Conservation (phyloP, 805 yeast species). For the Lachancea thermotolerans region DNA sequence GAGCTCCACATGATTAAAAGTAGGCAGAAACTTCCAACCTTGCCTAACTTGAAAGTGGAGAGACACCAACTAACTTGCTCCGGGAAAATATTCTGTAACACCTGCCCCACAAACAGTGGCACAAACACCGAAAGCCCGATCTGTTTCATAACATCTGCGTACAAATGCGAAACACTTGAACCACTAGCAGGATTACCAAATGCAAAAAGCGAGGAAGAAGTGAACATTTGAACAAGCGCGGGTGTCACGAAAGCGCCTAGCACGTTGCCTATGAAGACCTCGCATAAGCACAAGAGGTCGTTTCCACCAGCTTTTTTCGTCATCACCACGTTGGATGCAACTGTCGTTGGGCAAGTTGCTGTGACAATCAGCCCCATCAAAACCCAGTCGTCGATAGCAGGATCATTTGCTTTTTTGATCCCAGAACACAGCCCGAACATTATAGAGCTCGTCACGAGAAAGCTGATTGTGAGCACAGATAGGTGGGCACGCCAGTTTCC, state of each 20-base stretch:
- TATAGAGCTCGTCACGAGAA: slow-evolving; percentile 62
- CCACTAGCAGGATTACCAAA: slow-evolving; percentile 77
- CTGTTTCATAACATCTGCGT: slow-evolving; percentile 78
- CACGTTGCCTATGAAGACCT: slow-evolving; percentile 78
- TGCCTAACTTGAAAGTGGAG: slow-evolving; percentile 51
- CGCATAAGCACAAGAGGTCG: slow-evolving; percentile 69
- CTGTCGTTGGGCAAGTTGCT: slow-evolving; percentile 87
- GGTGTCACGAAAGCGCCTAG: slow-evolving; percentile 87
- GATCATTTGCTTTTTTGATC: slow-evolving; percentile 50
- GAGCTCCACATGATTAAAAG: slow-evolving; percentile 70
- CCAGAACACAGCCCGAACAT: slow-evolving; percentile 70
- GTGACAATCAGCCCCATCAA: slow-evolving; percentile 77
- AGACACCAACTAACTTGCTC: slow-evolving; percentile 55
- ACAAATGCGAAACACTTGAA: slow-evolving; percentile 46
- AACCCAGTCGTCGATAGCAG: slow-evolving; percentile 65
- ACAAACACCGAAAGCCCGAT: slow-evolving; percentile 77
- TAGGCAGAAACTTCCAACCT: slow-evolving; percentile 76
- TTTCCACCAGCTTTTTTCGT: slow-evolving; percentile 82
- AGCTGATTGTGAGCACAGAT: slow-evolving; percentile 59
- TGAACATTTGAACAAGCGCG: slow-evolving; percentile 69
- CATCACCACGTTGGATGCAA: slow-evolving; percentile 88
- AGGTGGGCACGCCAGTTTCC: slow-evolving; percentile 79
- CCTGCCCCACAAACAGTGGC: slow-evolving; percentile 85
- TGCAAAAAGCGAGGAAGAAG: slow-evolving; percentile 47
- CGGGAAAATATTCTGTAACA: slow-evolving; percentile 64